These are phyloP conservation scores for Talaromyces sp. DNA, from an alignment of 2,329 filamentous ascomycete genomes.

Conservation along the genomic window DNA sequence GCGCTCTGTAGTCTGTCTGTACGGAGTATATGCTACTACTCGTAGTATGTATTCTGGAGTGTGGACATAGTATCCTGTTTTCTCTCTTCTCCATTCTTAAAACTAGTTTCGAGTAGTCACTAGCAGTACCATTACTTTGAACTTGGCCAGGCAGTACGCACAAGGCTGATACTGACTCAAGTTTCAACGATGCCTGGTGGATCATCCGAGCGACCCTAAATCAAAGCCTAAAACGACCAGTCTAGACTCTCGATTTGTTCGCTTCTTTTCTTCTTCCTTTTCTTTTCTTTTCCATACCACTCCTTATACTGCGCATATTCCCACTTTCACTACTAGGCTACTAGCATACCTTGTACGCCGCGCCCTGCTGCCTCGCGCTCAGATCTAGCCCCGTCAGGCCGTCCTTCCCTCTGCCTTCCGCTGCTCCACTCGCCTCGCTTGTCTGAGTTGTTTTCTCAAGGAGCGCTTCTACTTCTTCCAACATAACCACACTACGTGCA, in stretches of 20 bases:
- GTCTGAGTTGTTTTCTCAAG: not conserved
- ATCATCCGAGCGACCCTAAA: constrained; percentile 10
- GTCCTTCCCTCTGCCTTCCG: not conserved
- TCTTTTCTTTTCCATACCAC: not conserved
- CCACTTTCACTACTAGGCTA: not conserved
- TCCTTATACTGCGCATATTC: not conserved
- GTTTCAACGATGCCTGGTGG: not conserved
- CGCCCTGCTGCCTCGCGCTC: not conserved
- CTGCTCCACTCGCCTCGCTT: constrained; percentile 7
- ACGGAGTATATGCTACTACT: too few relatives aligned
- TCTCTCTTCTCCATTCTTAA: not conserved
- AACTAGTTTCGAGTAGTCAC: too few relatives aligned
- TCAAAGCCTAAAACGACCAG: not conserved
- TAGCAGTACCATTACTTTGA: too few relatives aligned
- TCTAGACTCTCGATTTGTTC: constrained; percentile 1
- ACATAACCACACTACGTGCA: not conserved
- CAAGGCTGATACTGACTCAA: not conserved
- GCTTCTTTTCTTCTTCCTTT: not conserved
- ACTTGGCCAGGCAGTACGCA: not conserved
- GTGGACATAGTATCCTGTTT: not conserved
- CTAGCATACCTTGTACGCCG: not conserved
- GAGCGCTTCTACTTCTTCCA: not conserved
- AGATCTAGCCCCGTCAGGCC: not conserved
- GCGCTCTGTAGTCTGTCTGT: too few relatives aligned
- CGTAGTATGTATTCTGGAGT: too few relatives aligned